These are phyloP conservation scores for Adiantum capillusveneris DNA, from an alignment of 75 land plant genomes.

Conservation along the genomic window DNA sequence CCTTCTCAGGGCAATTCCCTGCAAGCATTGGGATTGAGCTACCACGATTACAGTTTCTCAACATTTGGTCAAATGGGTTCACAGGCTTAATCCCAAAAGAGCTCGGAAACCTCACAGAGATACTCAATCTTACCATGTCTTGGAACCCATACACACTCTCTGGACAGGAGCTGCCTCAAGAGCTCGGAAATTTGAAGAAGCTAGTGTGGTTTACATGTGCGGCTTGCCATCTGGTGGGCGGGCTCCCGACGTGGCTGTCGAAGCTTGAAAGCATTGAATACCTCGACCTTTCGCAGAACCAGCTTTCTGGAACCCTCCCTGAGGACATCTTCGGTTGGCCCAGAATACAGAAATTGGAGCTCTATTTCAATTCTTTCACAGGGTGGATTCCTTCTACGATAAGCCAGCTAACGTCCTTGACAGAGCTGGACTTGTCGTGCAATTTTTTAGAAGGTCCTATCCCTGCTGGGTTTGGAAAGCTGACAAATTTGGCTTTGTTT, in stretches of 20 bases:
- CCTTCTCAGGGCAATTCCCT: constrained; percentile 15
- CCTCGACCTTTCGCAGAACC: constrained; percentile 49
- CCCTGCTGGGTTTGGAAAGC: constrained; percentile 38
- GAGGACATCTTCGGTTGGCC: constrained; percentile 31
- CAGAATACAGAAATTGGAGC: constrained; percentile 51
- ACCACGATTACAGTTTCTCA: constrained; percentile 3
- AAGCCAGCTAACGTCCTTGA: constrained; percentile 41
- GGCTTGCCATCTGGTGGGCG: constrained; percentile 38
- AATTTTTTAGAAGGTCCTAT: constrained; percentile 50
- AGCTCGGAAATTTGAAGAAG: constrained; percentile 23
- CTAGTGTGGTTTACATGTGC: constrained; percentile 43
- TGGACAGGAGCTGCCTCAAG: constrained; percentile 30
- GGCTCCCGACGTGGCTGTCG: constrained; percentile 50
- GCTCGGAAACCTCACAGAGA: constrained; percentile 54
- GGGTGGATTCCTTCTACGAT: constrained; percentile 57
- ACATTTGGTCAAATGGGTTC: constrained; percentile 18
- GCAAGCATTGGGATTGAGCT: constrained; percentile 1
- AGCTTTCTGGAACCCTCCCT: constrained; percentile 51
- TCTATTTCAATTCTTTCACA: constrained; percentile 34
- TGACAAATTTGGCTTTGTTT: constrained; percentile 37
- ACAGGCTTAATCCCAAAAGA: constrained; percentile 48
- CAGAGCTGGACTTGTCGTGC: constrained; percentile 46
- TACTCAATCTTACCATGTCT: constrained; percentile 47
- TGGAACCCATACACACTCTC: constrained; percentile 20
- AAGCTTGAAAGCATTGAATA: constrained; percentile 30